A percentile compares a stretch with the other conserved stretches of the same genome.
These are phyloP conservation scores for Megacollybia marginata DNA, from an alignment of 768 basidiomycete genomes.

Conservation along the genomic window DNA sequence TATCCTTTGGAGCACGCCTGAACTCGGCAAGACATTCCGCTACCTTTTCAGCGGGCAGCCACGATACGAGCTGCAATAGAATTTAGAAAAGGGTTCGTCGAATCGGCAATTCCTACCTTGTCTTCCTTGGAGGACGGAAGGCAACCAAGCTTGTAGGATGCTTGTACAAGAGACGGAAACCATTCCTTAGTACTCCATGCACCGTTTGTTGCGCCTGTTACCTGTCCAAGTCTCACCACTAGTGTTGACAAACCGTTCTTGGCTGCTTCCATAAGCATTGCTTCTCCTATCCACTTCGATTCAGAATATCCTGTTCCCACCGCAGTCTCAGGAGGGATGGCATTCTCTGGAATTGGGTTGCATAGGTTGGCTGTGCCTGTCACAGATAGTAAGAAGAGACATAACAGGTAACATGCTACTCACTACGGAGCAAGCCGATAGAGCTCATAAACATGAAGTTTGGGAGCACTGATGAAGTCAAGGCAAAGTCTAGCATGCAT, in stretches of 20 bases:
- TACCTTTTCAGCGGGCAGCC: neutral
- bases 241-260: slow-evolving; percentile 9
- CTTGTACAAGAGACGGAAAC: slow-evolving; percentile 25
- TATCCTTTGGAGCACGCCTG: too few species aligned
- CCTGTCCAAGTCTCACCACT: slow-evolving; percentile 27
- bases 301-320: slow-evolving; percentile 22
- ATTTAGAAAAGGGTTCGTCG: neutral
- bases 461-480: slow-evolving; percentile 7
- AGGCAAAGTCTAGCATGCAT: slow-evolving; percentile 12
- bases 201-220: slow-evolving; percentile 23
- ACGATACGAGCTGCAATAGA: neutral
- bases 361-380: neutral
- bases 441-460: slow-evolving; percentile 16
- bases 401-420: neutral
- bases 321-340: slow-evolving; percentile 4
- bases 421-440: slow-evolving; percentile 15
- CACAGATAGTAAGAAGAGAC: too few species aligned
- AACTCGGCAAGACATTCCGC: neutral
- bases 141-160: slow-evolving; percentile 6
- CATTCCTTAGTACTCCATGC: slow-evolving; percentile 28
- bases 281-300: slow-evolving; percentile 24
- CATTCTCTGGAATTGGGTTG: neutral
- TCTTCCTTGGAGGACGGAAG: slow-evolving; percentile 11
- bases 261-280: slow-evolving; percentile 11
- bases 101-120: neutral